Percentiles rank a stretch among this genome's conserved stretches.
phyloP scores from a whole-genome alignment of 2,329 filamentous ascomycete genomes.

The Cladophialophora carrionii region DNA sequence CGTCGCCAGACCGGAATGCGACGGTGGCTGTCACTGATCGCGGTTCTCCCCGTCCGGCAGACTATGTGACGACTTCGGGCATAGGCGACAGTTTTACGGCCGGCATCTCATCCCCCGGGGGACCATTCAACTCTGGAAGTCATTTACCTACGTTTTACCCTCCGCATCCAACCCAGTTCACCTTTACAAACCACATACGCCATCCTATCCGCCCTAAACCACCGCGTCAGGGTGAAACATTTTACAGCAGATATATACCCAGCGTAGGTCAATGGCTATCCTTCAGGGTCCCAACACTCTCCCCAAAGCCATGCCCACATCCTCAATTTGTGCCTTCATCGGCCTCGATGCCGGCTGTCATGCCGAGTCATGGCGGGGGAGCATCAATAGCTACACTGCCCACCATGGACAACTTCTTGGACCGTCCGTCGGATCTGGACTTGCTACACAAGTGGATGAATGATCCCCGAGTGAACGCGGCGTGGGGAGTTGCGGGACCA shows the following conservation, averaged over 20 bases:
- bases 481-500: conserved; percentile 73
- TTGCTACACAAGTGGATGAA: conserved; percentile 88
- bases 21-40: conserved; percentile 12
- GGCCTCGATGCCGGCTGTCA: conserved; percentile 35
- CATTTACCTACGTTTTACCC: conserved; percentile 91
- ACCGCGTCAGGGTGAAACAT: conserved; percentile 83
- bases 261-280: conserved; percentile 82
- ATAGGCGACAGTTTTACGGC: conserved; percentile 32
- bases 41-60: conserved; percentile 24
- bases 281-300: conserved; percentile 79
- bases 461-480: conserved; percentile 76
- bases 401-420: conserved; percentile 48
- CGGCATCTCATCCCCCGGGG: conserved; percentile 46
- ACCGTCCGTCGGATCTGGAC: conserved; percentile 62
- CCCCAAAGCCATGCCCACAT: conserved; percentile 60
- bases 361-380: conserved; percentile 33
- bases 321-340: conserved; percentile 65
- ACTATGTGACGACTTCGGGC: conserved; percentile 23
- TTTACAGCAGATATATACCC: conserved; percentile 86
- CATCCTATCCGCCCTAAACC: conserved; percentile 89
- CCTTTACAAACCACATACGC: conserved; percentile 73
- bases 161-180: conserved; percentile 79
- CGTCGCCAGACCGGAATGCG: conserved; percentile 50
- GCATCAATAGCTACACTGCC: conserved; percentile 40
- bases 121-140: conserved; percentile 78